Base-by-base conservation (phyloP, 495 filamentous ascomycete genomes). In the Xylaria cubensis region DNA sequence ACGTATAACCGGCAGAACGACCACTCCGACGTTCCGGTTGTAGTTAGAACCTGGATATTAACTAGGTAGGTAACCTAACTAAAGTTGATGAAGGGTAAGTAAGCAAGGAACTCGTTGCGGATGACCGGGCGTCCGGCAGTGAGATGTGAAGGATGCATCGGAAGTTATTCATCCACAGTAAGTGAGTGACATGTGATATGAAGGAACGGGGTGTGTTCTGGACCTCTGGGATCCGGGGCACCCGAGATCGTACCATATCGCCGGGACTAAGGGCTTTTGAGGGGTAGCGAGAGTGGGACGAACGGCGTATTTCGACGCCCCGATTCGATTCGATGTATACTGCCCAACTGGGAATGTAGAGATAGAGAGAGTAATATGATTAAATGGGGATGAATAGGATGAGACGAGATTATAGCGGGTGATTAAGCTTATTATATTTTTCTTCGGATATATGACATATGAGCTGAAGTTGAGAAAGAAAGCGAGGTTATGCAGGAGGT, bases 231-330 rank as follows among this genome's bases (percentile, higher is more conserved):
- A 42, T 29, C 61, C 61, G 39, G 19, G 21, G 3, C 61, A 64
- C 39, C 61, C 61, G 61, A 63, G 42, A 39, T 39, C 36, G 59
- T 29, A 64, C 61, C 61, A 29, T 64, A 42, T 4, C 61, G 9
- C 39, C 61, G 61, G 61, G 61, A 42, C n/a, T 44, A 44, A 36
- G 8, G 39, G 10, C 29, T 39, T 42, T 39, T 41, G 17, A 15
- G 55, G 26, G 53, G 21, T 13, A 32, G 5, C 8, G 29, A 32
- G 51, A 15, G 24, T 29, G 24, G 51, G 51, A 29, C 21, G 24
- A 55, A 56, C 4, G 53, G 29, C 17, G 4, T 17, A 12, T 32
- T 26, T 17, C 17, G 53, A 56, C 53, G 29, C 17, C 17, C 24
- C 29, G 24, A 56, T 56, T 17, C 29, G 24, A 56, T 56, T 17